Evolutionary conservation across 2,329 filamentous ascomycete genomes (phyloP), one percentile per base, ranked within the genome.

Genomic region (Zasmidium citrigriseum): DNA sequence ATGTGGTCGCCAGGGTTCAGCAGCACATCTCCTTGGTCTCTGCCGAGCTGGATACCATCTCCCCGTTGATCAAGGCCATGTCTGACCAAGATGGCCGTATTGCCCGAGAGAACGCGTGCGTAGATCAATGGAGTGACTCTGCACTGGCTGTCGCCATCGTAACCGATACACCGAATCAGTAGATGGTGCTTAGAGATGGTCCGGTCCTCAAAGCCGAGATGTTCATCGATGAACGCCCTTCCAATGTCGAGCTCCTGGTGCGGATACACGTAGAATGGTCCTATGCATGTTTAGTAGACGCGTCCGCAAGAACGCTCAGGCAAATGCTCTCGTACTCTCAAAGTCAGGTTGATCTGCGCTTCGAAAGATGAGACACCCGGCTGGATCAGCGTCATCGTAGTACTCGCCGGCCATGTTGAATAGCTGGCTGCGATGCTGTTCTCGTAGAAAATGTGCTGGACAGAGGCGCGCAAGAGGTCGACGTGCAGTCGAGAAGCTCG

Each of bases 161-260:
- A 82, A 1, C 79, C 54, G 49, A 82, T 73, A 63, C 77, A 79
- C 61, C 78, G 77, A 46, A 82, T 69, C 21, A 72, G 73, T 16
- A 82, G 62, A 69, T 82, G 80, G 54, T 73, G 71, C 29, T 75
- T 77, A 16, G 80, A 82, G 18, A 82, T 75, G 34, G 68, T 71
- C 21, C 59, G 60, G 25, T 75, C 73, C 22, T 68, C 52, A 3
- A 69, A 56, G 12, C 54, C 61, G 20, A 72, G 61, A 10, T 52
- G 25, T 9, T 65, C 45, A 20, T 64, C 48, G 25, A 75, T 59
- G 9, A 66, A 24, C 18, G 61, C 45, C 18, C 73, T 66, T 14
- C 73, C 73, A 46, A 76, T 58, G 46, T 71, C 59, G 56, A 69
- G 62, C 25, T 68, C 55, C 20, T 65, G 64, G 53, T 69, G 59